Evolutionary conservation across 495 filamentous ascomycete genomes (phyloP), one percentile per base, ranked within the genome.

Genomic region (Chaetomium cochliodes): DNA sequence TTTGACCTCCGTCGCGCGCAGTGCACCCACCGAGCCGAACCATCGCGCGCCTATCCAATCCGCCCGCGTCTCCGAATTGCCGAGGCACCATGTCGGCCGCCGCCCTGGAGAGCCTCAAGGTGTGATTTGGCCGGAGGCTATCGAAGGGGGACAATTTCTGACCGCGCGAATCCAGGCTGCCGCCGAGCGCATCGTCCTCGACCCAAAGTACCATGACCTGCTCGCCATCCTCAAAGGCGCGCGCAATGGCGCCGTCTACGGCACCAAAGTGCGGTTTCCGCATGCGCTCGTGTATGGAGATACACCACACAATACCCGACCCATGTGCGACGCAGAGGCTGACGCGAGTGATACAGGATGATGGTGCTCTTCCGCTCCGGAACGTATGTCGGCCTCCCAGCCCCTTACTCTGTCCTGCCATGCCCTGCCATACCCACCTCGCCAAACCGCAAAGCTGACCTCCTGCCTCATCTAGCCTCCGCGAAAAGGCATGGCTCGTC

Each of bases 241-340:
- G 55, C 92, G 94, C 76, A 99, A 98, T 88, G 94, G 94, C 75
- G 86, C 92, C 66, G 91, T 97, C 64, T 99, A 98, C 79, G 94
- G 94, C 30, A 87, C 92, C 69, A 99, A 98, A 85, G 91, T 99
- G 75, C 92, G 94, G 67, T 97, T 98, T 81, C 94, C 94, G 70
- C 94, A 98, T 80, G 94, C 94, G 58, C 85, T 98, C 64, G 94
- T 98, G 88, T 92, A 86, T 65, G 81, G 11, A 5, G 58, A 53
- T 0, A n/a, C 28, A 30, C 28, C 28, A 30, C 28, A 50, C 37
- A 28, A 33, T 8, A 46, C n/a, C 53, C 28, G 18, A 5, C 3
- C 28, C 11, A 46, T 50, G 26, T 9, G 86, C 90, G 82, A 85
- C 78, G 64, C 65, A 63, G 15, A 23, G 18, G 62, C 52, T 66